phyloP scores from a whole-genome alignment of 176 grass and related monocot genomes.

The Chloris gayana region DNA sequence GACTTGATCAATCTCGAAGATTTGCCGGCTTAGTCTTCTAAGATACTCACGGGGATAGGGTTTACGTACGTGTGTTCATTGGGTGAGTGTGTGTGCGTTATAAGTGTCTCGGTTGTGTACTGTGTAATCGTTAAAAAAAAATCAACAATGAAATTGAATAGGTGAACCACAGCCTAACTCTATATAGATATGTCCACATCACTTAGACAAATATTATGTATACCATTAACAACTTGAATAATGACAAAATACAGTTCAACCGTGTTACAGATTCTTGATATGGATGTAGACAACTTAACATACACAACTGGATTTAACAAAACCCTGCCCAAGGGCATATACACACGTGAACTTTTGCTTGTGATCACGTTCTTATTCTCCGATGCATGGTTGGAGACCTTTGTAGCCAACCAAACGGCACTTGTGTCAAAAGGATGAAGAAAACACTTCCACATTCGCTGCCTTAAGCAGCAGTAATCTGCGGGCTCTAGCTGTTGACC shows the following conservation, averaged over 20 bases:
- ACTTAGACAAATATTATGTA: too few species aligned
- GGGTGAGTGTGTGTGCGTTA: too few species aligned
- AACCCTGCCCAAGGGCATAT: not conserved
- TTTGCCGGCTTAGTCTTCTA: too few species aligned
- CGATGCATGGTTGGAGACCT: not conserved
- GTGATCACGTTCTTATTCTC: slow-evolving; percentile 19
- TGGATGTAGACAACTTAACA: not conserved
- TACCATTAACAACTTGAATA: not conserved
- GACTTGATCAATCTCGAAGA: too few species aligned
- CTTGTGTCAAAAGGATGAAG: too few species aligned
- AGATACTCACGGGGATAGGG: too few species aligned
- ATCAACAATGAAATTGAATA: too few species aligned
- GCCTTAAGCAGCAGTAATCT: not conserved
- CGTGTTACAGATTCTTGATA: not conserved
- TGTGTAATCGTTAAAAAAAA: too few species aligned
- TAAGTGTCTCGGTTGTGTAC: too few species aligned
- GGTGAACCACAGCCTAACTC: too few species aligned
- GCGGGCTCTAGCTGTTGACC: slow-evolving; percentile 48
- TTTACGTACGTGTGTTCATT: too few species aligned
- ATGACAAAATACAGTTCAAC: not conserved
- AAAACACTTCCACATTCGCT: not conserved
- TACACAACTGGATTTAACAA: not conserved
- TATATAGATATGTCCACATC: too few species aligned
- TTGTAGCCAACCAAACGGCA: slow-evolving; percentile 17
- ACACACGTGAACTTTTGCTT: slow-evolving; percentile 20